Evolutionary conservation across 2,329 filamentous ascomycete genomes (phyloP).

Genomic region (Lecanosticta acicola): DNA sequence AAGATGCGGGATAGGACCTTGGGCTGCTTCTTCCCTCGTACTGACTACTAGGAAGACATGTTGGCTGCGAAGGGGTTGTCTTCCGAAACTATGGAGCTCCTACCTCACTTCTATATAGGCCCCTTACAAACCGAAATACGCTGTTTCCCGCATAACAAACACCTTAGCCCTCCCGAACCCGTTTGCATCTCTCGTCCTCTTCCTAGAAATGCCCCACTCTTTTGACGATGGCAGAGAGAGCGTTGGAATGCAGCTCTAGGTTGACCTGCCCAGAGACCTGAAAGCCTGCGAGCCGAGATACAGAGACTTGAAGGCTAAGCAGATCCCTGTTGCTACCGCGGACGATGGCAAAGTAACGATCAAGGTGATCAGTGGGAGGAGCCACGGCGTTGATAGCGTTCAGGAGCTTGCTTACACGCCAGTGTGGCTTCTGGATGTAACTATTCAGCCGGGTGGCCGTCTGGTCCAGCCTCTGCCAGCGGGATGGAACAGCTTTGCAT

Average conservation of each 20-base stretch:
- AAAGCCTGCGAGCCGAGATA: conserved; percentile 91
- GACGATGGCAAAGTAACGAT: conserved; percentile 70
- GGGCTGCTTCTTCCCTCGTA: no score
- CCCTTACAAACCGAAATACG: no score
- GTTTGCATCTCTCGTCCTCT: no score
- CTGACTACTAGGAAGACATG: no score
- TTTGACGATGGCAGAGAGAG: conserved; percentile 71
- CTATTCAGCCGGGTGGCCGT: conserved; percentile 70
- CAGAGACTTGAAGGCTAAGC: conserved; percentile 69
- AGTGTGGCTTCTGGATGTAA: conserved; percentile 89
- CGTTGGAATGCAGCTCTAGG: conserved; percentile 90
- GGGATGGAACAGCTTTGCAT: conserved; percentile 87
- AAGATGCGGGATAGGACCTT: no score
- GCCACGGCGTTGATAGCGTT: conserved; percentile 76
- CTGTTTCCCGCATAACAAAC: no score
- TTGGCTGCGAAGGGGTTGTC: no score
- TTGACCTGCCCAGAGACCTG: conserved; percentile 74
- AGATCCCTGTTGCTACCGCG: conserved; percentile 70
- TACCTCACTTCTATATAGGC: no score
- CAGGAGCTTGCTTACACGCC: conserved; percentile 92
- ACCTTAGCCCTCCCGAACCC: no score
- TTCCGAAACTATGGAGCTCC: no score
- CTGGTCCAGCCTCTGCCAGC: conserved; percentile 69
- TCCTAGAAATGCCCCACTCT: conserved; percentile 87
- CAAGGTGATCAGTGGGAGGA: conserved; percentile 86